Conservation (phyloP, 257 asterid genomes). For the Ajuga chamaepitys region DNA sequence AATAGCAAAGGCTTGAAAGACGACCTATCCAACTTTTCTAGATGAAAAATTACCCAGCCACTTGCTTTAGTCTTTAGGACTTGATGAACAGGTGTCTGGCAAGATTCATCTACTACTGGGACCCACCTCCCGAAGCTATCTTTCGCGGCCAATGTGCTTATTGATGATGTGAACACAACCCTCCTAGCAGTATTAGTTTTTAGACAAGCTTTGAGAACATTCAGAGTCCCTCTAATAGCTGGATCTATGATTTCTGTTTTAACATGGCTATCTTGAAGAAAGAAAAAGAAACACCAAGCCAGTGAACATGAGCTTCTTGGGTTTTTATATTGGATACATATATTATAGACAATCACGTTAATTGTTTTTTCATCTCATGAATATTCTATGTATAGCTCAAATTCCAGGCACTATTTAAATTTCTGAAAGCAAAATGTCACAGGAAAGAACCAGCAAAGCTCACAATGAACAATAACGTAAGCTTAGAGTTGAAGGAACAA, state of each 20-base stretch:
- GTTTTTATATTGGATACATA: not conserved
- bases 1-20: not conserved
- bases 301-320: not conserved
- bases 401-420: not conserved
- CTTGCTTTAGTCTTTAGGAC: conserved; percentile 59
- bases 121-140: conserved; percentile 49
- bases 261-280: conserved; percentile 39
- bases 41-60: conserved; percentile 63
- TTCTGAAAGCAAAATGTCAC: not conserved
- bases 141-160: conserved; percentile 79
- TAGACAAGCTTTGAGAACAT: conserved; percentile 62
- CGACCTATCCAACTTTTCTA: not conserved
- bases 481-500: not conserved
- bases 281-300: not conserved
- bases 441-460: not conserved
- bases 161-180: conserved; percentile 67
- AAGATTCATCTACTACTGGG: conserved; percentile 60
- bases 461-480: not conserved
- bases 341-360: no score
- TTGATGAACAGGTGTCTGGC: conserved; percentile 38
- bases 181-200: conserved; percentile 39
- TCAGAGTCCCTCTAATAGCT: conserved; percentile 58
- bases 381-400: not conserved
- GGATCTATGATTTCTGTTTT: conserved; percentile 47
- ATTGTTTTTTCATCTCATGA: not conserved